phyloP scores from a whole-genome alignment of 139 green algal species.

The Tetradesmus obliquus region DNA sequence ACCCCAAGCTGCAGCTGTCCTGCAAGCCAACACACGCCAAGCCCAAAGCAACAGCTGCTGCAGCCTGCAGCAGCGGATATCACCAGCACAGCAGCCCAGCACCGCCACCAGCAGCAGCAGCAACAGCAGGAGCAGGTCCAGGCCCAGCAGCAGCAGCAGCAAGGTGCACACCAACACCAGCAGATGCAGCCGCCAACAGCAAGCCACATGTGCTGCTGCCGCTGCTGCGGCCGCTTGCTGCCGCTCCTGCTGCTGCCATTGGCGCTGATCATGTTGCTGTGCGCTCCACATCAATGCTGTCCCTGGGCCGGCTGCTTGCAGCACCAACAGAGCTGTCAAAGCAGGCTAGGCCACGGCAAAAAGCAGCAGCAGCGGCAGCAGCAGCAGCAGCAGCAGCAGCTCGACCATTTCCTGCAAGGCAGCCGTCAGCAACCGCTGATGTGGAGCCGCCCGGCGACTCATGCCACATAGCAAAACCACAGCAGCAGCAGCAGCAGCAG shows the following conservation, averaged over 20 bases:
- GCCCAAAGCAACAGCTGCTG: background rate
- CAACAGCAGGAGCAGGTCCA: slow-evolving; percentile 11
- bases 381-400: background rate
- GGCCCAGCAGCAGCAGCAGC: slow-evolving; percentile 12
- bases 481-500: background rate
- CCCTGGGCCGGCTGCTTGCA: background rate
- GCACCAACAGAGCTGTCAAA: slow-evolving; percentile 23
- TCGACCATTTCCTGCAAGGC: background rate
- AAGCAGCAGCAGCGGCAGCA: slow-evolving; percentile 3
- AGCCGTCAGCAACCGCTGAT: background rate
- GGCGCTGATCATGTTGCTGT: slow-evolving; percentile 4
- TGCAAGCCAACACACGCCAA: background rate
- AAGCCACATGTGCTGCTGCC: background rate
- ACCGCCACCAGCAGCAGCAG: slow-evolving; percentile 15
- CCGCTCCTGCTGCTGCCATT: slow-evolving; percentile 29
- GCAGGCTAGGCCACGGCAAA: background rate
- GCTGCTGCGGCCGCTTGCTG: background rate
- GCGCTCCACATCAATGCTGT: background rate
- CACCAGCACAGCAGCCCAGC: background rate
- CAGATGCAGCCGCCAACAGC: background rate
- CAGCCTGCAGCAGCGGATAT: background rate
- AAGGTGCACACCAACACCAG: no score
- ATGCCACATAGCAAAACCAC: no score
- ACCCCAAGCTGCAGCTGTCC: slow-evolving; percentile 11
- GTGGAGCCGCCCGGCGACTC: background rate